Evolutionary conservation across 192 early-diverging fungal genomes (phyloP).

Genomic region (Coemansia sp.): DNA sequence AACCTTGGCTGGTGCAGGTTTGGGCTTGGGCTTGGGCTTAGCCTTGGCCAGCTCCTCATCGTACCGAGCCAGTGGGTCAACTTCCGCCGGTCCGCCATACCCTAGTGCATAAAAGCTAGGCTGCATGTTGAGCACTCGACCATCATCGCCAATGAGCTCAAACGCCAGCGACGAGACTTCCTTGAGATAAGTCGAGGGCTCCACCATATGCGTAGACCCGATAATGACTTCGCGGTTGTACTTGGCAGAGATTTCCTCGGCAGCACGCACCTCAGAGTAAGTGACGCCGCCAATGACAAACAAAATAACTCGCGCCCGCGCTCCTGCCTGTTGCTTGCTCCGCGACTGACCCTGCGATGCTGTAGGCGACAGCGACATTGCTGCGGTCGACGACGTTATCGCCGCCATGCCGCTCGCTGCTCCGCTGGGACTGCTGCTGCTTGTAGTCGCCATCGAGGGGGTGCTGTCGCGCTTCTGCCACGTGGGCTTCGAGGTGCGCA

Average conservation of each 20-base stretch:
- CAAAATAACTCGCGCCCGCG: slow-evolving; percentile 39
- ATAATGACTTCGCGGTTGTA: slow-evolving; percentile 49
- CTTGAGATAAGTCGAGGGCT: slow-evolving; percentile 44
- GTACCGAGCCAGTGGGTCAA: slow-evolving; percentile 42
- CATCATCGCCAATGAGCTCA: slow-evolving; percentile 37
- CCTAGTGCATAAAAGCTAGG: slow-evolving; percentile 41
- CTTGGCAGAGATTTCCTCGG: slow-evolving; percentile 45
- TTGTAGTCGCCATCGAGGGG: slow-evolving; percentile 14
- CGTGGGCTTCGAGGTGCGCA: slow-evolving; percentile 46
- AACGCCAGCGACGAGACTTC: slow-evolving; percentile 49
- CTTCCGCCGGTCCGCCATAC: slow-evolving; percentile 41
- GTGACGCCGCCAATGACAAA: slow-evolving; percentile 55
- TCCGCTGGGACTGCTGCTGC: slow-evolving; percentile 14
- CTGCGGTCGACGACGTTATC: slow-evolving; percentile 5
- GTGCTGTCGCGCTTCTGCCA: slow-evolving; percentile 56
- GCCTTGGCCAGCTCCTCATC: slow-evolving; percentile 29
- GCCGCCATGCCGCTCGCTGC: slow-evolving; percentile 5
- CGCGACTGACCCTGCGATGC: neutral
- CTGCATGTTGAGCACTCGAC: slow-evolving; percentile 31
- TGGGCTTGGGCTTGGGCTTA: slow-evolving; percentile 14
- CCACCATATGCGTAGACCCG: slow-evolving; percentile 48
- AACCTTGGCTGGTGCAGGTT: slow-evolving; percentile 7
- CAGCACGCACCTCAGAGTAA: slow-evolving; percentile 51
- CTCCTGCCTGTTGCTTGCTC: slow-evolving; percentile 9
- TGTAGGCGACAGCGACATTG: slow-evolving; percentile 12